Evolutionary conservation across 2,329 filamentous ascomycete genomes (phyloP).

Genomic region (Alternaria alternata): DNA sequence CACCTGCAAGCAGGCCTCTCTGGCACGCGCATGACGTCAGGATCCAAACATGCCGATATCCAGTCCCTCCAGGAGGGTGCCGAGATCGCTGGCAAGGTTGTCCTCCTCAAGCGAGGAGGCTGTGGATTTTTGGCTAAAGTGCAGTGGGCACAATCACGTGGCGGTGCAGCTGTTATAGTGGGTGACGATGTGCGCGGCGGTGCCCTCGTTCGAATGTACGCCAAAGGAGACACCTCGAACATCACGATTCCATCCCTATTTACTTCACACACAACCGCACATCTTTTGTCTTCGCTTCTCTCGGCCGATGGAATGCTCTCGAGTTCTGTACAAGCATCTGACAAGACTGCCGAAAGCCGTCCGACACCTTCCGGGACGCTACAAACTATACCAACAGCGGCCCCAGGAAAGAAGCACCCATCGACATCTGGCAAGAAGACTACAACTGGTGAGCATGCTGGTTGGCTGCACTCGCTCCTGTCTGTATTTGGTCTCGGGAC

Average conservation of each 20-base stretch:
- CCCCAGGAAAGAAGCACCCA: not conserved
- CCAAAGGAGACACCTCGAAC: slow-evolving; percentile 94
- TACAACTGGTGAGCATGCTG: slow-evolving; percentile 36
- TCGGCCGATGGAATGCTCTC: slow-evolving; percentile 53
- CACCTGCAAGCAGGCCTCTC: slow-evolving; percentile 66
- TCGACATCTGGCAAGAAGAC: slow-evolving; percentile 17
- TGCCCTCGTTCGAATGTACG: slow-evolving; percentile 95
- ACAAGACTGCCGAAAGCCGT: slow-evolving; percentile 11
- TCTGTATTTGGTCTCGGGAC: slow-evolving; percentile 53
- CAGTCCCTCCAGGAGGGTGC: slow-evolving; percentile 90
- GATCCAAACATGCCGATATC: slow-evolving; percentile 77
- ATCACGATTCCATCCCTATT: slow-evolving; percentile 94
- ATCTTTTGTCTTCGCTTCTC: slow-evolving; percentile 86
- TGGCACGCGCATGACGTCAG: slow-evolving; percentile 33
- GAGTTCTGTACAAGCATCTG: not conserved
- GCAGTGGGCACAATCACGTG: slow-evolving; percentile 93
- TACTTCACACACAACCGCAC: slow-evolving; percentile 92
- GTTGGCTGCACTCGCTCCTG: slow-evolving; percentile 59
- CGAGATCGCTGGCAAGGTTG: slow-evolving; percentile 92
- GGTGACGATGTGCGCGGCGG: slow-evolving; percentile 92
- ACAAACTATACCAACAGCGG: not conserved
- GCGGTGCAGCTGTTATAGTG: slow-evolving; percentile 88
- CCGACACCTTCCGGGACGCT: not conserved
- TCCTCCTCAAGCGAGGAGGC: slow-evolving; percentile 87
- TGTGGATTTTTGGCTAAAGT: slow-evolving; percentile 98